Base-by-base conservation (phyloP, 345 rosid species). In the Moricandia moricandioides region DNA sequence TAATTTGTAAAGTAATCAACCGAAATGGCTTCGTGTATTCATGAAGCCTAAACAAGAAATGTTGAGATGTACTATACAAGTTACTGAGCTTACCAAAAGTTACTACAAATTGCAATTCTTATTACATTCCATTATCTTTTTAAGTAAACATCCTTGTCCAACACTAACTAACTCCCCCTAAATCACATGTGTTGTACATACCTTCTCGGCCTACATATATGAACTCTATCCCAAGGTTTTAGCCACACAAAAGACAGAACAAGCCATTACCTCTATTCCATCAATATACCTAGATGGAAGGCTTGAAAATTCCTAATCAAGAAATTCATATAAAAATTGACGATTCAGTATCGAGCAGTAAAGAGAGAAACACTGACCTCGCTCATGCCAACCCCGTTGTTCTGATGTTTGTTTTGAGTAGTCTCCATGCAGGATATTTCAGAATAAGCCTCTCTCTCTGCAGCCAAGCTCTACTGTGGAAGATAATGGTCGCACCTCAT, bases 381-480 rank as follows among this genome's bases (percentile, higher is more conserved):
- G 16, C 7, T 31, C 17, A 21, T 64, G 70, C 51, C 39, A 49
- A 79, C n/a, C 71, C 79, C 43, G 11, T 69, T 21, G 70, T 73
- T 35, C 29, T 72, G 14, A 62, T 64, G 74, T 77, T 80, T 16
- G 43, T 76, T 33, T 33, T 85, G 29, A 75, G 68, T 1, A 72
- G 77, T 39, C 69, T 86, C 71, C 85, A 86, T 27, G 90, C 88
- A 1, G 88, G 90, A 6, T 82, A 82, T 64, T 86, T 86, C 71
- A 78, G 90, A 67, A 83, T 86, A 73, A 80, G 84, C 57, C 84
- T 86, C 18, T 86, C 90, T 7, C 47, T 86, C 0, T 76, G 84
- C 74, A 80, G 85, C 81, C 90, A 86, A 67, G 84, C 88, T 59
- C 37, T 85, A 17, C 59, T 86, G 0, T 86, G 90, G 90, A 86